Conservation (phyloP, 177 flowering plant genomes). For the Vitis hybrid region DNA sequence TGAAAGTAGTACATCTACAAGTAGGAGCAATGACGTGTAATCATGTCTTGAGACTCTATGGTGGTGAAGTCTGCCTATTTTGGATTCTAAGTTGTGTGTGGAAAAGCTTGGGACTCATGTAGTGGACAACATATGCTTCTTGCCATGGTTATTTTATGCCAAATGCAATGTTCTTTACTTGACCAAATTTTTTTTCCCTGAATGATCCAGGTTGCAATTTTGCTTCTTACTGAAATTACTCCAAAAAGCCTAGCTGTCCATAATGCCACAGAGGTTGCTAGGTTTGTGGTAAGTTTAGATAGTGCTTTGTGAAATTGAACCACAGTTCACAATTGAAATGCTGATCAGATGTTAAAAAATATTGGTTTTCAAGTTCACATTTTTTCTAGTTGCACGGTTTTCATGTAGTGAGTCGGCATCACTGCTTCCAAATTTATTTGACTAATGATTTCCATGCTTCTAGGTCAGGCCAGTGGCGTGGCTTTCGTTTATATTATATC, state of each 20-base stretch:
- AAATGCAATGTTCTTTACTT: not conserved
- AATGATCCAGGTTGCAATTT: constrained; percentile 71
- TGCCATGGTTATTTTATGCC: too few species aligned
- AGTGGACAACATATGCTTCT: too few species aligned
- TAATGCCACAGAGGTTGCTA: constrained; percentile 90
- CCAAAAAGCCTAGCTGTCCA: constrained; percentile 99
- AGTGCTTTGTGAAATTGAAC: not conserved
- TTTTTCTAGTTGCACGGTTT: not conserved
- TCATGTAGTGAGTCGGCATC: constrained; percentile 3
- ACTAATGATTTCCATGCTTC: constrained; percentile 22
- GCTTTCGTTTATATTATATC: constrained; percentile 93
- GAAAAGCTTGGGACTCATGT: too few species aligned
- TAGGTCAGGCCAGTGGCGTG: constrained; percentile 99
- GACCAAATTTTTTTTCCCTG: not conserved
- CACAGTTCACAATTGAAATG: not conserved
- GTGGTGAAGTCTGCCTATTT: too few species aligned
- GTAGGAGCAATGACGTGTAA: too few species aligned
- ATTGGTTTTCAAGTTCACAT: not conserved
- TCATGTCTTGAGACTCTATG: too few species aligned
- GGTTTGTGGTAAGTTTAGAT: constrained; percentile 81
- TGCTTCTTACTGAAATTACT: constrained; percentile 97
- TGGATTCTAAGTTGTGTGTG: too few species aligned
- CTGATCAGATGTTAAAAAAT: not conserved
- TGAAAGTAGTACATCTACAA: too few species aligned
- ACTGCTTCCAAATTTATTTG: not conserved